Evolutionary conservation across 2,329 filamentous ascomycete species (phyloP).

Genomic region (Cladorrhinum sp.): DNA sequence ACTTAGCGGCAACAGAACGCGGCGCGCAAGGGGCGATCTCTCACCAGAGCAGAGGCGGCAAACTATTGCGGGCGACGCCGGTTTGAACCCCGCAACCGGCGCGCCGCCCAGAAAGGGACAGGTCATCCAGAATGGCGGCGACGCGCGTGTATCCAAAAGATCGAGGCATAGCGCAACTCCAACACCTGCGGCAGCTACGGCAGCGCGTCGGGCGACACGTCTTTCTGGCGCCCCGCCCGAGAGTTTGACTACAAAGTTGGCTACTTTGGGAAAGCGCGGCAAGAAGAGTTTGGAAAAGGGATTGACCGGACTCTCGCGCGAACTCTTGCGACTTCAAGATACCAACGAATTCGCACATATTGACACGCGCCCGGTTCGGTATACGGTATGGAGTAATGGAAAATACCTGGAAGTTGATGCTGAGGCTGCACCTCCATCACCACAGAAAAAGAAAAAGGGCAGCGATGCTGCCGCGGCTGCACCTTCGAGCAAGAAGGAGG

Average conservation of each 20-base stretch:
- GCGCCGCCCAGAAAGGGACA: constrained; percentile 26
- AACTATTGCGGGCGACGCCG: constrained; percentile 43
- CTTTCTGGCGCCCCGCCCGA: constrained; percentile 42
- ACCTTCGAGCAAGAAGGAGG: constrained; percentile 27
- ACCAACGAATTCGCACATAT: constrained; percentile 60
- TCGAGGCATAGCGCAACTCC: constrained; percentile 27
- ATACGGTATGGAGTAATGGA: constrained; percentile 63
- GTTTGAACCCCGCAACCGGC: constrained; percentile 24
- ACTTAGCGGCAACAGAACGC: constrained; percentile 60
- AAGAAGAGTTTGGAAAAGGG: constrained; percentile 52
- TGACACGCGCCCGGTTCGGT: constrained; percentile 54
- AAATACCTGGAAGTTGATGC: constrained; percentile 51
- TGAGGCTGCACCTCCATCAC: constrained; percentile 38
- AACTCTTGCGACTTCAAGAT: constrained; percentile 58
- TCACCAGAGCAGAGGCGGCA: constrained; percentile 39
- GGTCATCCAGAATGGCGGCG: constrained; percentile 28
- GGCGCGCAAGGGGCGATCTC: constrained; percentile 49
- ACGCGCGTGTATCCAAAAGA: constrained; percentile 36
- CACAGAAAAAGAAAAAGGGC: constrained; percentile 36
- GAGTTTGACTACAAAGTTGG: constrained; percentile 46
- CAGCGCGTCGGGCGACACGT: constrained; percentile 45
- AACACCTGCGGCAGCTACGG: constrained; percentile 21
- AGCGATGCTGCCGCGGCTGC: constrained; percentile 24
- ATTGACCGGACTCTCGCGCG: constrained; percentile 49
- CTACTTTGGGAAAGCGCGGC: constrained; percentile 58